Evolutionary conservation across 2,329 filamentous ascomycete genomes (phyloP).

Genomic region (Neofusicoccum laricinum): DNA sequence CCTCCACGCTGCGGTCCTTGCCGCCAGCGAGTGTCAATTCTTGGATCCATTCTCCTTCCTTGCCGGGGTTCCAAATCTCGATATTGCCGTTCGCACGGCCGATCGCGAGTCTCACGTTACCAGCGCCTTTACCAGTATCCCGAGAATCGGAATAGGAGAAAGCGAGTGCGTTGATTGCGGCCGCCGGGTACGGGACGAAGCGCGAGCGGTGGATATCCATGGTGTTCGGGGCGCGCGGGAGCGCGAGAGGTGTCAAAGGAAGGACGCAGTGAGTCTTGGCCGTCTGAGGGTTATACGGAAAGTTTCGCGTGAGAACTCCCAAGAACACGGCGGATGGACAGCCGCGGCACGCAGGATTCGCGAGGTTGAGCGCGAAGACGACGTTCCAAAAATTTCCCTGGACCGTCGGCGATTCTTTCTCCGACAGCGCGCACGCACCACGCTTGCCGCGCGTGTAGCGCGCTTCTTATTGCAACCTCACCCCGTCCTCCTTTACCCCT

Average conservation of each 20-base stretch:
- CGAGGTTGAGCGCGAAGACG: slow-evolving; percentile 2
- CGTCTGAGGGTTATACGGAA: background rate
- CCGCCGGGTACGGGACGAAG: slow-evolving; percentile 88
- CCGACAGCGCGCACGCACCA: background rate
- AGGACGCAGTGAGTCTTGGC: background rate
- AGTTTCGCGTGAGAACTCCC: background rate
- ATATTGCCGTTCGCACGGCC: slow-evolving; percentile 94
- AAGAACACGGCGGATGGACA: background rate
- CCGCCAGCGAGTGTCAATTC: slow-evolving; percentile 83
- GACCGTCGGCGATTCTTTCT: slow-evolving; percentile 1
- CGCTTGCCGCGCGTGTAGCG: background rate
- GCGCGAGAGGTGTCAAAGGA: background rate
- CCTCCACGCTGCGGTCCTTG: slow-evolving; percentile 82
- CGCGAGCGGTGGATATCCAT: slow-evolving; percentile 98
- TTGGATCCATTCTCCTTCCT: slow-evolving; percentile 75
- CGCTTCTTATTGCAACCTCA: slow-evolving; percentile 13
- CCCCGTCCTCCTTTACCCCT: background rate
- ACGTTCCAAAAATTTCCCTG: slow-evolving; percentile 15
- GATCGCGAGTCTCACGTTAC: slow-evolving; percentile 67
- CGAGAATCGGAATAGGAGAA: slow-evolving; percentile 72
- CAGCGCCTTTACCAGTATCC: slow-evolving; percentile 11
- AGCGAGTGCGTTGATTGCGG: slow-evolving; percentile 89
- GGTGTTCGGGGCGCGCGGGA: slow-evolving; percentile 11
- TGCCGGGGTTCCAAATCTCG: slow-evolving; percentile 92
- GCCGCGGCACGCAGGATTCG: slow-evolving; percentile 2